Base-by-base conservation (phyloP, 2,329 filamentous ascomycete species). In the Ascochyta koolunga region DNA sequence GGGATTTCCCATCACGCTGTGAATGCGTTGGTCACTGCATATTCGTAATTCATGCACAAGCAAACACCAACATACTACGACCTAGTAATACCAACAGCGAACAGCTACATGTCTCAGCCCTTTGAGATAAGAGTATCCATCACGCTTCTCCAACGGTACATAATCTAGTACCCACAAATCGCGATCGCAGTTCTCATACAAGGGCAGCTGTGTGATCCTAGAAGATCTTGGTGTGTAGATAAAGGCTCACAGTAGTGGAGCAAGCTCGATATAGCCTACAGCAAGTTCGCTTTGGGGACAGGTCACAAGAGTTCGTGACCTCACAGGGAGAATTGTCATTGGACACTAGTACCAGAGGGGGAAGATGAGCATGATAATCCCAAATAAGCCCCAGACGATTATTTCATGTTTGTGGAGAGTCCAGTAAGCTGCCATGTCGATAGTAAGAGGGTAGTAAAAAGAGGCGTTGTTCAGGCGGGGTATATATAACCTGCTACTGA, bases 121-220 rank as follows among this genome's bases (percentile, higher is more conserved):
- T 22, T 39, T 39, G 8, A 25, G 35, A 8, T 46, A 50, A n/a
- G 19, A 49, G 19, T 46, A 33, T 11, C 46, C 45, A 35, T 50
- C 45, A 18, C 18, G 35, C 41, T 45, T 46, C 19, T 50, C 36
- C 19, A 54, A n/a, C 3, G 22, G 40, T 4, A 16, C 13, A 15
- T 45, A 1, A 10, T 44, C 15, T 9, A 45, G 36, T 22, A 54
- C 7, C 40, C 39, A 33, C 5, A 32, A 2, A 19, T 41, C 41
- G 24, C 51, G 29, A 7, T 41, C 35, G 6, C 44, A 36, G 5
- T 46, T 2, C 13, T 37, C 24, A 10, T 46, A 54, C 24, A 45
- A 8, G 0, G 45, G 45, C 15, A 25, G 13, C 15, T 13, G 37
- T 2, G 15, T 18, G 18, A 21, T 37, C 11, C 35, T 21, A 11